phyloP scores from a whole-genome alignment of 2,329 filamentous ascomycete species.

The Fusarium floridanum region DNA sequence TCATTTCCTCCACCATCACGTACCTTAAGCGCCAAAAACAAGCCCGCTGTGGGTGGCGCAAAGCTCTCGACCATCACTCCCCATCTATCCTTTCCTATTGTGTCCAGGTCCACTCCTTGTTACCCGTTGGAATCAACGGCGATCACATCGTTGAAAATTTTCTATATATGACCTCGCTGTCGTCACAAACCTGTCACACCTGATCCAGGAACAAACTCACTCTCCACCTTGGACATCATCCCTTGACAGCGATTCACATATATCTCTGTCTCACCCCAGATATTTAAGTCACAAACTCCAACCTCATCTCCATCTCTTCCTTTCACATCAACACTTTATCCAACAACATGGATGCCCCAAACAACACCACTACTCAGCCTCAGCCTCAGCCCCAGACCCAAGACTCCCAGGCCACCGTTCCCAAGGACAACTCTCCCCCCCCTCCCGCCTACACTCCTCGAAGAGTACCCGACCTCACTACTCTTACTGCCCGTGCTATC shows the following conservation, averaged over 20 bases:
- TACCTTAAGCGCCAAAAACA: slow-evolving; percentile 17
- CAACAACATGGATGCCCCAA: slow-evolving; percentile 32
- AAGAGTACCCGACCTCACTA: slow-evolving; percentile 26
- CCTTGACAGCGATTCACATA: not conserved
- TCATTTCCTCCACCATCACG: slow-evolving; percentile 14
- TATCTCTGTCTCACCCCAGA: not conserved
- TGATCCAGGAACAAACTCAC: slow-evolving; percentile 3
- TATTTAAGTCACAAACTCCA: not conserved
- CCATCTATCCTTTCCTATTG: slow-evolving; percentile 32
- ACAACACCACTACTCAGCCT: slow-evolving; percentile 14
- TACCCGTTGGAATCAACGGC: slow-evolving; percentile 27
- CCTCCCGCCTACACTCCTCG: slow-evolving; percentile 50
- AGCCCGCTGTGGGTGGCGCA: slow-evolving; percentile 34
- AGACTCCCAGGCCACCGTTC: slow-evolving; percentile 21
- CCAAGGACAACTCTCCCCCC: slow-evolving; percentile 40
- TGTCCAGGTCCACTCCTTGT: slow-evolving; percentile 31
- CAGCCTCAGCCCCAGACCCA: slow-evolving; percentile 14
- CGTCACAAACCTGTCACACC: slow-evolving; percentile 5
- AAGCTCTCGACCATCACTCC: slow-evolving; percentile 35
- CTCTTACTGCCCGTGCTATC: slow-evolving; percentile 32
- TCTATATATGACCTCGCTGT: slow-evolving; percentile 29
- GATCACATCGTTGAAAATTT: slow-evolving; percentile 12
- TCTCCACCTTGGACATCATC: not conserved
- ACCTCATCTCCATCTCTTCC: not conserved
- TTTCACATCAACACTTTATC: not conserved